Base-by-base conservation (phyloP, 495 filamentous ascomycete genomes). In the Neurospora tetrasperma region DNA sequence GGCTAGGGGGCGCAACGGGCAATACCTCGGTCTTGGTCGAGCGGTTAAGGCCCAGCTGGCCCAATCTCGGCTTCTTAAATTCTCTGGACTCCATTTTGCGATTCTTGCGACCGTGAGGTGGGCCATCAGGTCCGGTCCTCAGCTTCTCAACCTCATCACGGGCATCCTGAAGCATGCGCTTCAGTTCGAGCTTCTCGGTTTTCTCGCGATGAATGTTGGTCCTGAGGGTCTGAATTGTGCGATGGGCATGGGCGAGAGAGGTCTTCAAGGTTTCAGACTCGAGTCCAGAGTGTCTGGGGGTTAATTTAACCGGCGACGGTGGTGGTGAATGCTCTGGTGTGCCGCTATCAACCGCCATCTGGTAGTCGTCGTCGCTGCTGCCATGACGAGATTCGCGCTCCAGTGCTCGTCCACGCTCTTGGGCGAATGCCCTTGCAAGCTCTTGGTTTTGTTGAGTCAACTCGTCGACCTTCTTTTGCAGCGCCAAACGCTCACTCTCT, bases 191-290 rank as follows among this genome's bases (percentile, higher is more conserved):
- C 84, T 97, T 99, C 80, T 99, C 96, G 0, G 95, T 96, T 87
- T 97, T 99, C 82, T 99, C 96, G 38, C 96, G 91, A 79, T 98
- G 94, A 70, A 98, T 92, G 75, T 94, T 97, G 80, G 90, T 92
- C 83, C 97, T 94, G 42, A 98, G 86, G 73, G 93, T 95, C 79
- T 98, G 93, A 71, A 99, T 97, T 87, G 97, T 96, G 68, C 94
- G 88, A 78, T 98, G 95, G 43, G 96, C 96, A 82, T 98, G 96
- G 72, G 94, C 91, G 41, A 98, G 85, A 23, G 94, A 97, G 69
- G 93, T 97, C 83, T 94, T 95, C 71, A 98, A 81, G 3, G 96
- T 99, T 82, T 99, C 96, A 0, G 94, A 91, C 80, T 99, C 96
- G 3, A 99, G 85, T 77, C 91, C 89, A 41, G 92, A 91, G 80